Percentiles rank a stretch among this genome's conserved stretches.
Conservation (phyloP, 2,329 filamentous ascomycete species). For the Beauveria scarabaeidicola region DNA sequence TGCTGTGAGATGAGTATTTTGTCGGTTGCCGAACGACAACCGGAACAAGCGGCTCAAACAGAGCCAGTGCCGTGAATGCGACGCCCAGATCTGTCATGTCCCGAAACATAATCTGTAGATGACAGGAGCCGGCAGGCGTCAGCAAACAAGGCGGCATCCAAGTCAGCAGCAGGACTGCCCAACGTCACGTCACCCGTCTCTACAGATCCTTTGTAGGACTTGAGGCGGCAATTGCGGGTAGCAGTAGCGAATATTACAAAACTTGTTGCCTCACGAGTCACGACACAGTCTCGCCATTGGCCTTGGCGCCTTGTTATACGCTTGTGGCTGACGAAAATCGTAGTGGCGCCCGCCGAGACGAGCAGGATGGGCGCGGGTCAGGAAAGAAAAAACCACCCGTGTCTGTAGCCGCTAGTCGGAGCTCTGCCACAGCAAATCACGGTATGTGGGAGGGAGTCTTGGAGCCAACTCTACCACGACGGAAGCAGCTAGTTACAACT, state of each 20-base stretch:
- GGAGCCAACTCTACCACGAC: background rate
- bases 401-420: background rate
- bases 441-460: background rate
- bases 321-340: background rate
- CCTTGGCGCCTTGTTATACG: background rate
- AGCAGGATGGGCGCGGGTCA: background rate
- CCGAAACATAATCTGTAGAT: background rate
- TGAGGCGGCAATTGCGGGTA: background rate
- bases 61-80: background rate
- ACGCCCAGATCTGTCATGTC: background rate
- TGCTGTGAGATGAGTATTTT: too few species aligned
- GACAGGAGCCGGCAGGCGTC: background rate
- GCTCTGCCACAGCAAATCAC: background rate
- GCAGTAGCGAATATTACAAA: background rate
- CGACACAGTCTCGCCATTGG: background rate
- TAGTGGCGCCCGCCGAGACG: constrained; percentile 1
- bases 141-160: background rate
- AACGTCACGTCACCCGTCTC: background rate
- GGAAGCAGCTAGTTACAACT: constrained; percentile 3
- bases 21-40: background rate
- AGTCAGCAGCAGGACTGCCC: background rate
- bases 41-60: background rate
- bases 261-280: too few species aligned
- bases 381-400: background rate
- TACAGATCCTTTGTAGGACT: background rate